A percentile compares a stretch with the other conserved stretches of the same genome.
Conservation (phyloP, 192 early-diverging fungal species). For the Podochytrium sp. region DNA sequence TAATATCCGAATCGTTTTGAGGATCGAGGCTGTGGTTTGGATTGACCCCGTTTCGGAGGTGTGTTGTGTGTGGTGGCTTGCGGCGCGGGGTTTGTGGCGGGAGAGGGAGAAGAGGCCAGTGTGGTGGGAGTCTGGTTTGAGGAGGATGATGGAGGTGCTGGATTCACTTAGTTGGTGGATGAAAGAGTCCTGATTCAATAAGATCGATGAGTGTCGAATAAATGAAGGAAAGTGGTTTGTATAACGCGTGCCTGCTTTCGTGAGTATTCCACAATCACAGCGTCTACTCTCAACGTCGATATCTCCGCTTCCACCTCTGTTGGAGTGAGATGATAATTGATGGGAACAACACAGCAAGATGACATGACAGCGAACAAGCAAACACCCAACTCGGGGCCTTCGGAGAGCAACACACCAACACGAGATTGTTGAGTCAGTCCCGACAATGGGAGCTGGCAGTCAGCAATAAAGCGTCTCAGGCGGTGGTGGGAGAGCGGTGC, state of each 20-base stretch:
- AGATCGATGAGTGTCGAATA: not conserved
- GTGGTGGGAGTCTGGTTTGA: not conserved
- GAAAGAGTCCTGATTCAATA: not conserved
- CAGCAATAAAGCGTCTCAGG: slow-evolving; percentile 13
- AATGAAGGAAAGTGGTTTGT: not conserved
- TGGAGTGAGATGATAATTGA: slow-evolving; percentile 32
- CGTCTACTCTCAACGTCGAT: slow-evolving; percentile 27
- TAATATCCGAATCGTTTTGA: too few species aligned
- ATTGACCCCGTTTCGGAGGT: not conserved
- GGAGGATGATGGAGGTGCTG: not conserved
- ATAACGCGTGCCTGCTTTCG: not conserved
- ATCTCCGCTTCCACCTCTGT: slow-evolving; percentile 43
- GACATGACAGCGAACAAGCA: slow-evolving; percentile 42
- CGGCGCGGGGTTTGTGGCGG: not conserved
- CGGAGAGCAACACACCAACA: slow-evolving; percentile 42
- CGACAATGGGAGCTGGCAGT: not conserved
- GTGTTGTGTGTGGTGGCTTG: not conserved
- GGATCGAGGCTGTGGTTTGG: not conserved
- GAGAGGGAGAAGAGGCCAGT: not conserved
- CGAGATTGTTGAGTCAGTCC: not conserved
- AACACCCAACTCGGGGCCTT: slow-evolving; percentile 41
- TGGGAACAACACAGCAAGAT: slow-evolving; percentile 41
- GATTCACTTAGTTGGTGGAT: not conserved
- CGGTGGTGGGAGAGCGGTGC: slow-evolving; percentile 2
- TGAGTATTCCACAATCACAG: slow-evolving; percentile 25